A percentile compares a stretch with the other conserved stretches of the same genome.
These are phyloP conservation scores for Beauveria varroae DNA, from an alignment of 2,329 filamentous ascomycete species.

Conservation along the genomic window DNA sequence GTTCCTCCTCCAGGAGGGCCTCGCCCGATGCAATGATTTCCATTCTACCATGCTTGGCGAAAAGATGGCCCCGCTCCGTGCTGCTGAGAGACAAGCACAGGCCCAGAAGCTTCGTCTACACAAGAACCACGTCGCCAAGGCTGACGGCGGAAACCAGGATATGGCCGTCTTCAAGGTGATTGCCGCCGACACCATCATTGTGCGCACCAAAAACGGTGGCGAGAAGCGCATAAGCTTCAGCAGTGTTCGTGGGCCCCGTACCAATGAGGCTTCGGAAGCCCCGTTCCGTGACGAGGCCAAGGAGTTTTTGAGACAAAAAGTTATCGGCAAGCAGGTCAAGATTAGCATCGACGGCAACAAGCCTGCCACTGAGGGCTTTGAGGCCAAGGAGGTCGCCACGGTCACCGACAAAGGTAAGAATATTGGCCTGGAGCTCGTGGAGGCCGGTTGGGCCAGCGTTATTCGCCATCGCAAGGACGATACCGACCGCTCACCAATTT, in stretches of 20 bases:
- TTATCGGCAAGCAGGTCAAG: conserved; percentile 94
- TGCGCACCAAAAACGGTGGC: conserved; percentile 73
- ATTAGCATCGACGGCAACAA: conserved; percentile 86
- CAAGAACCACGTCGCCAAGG: conserved; percentile 70
- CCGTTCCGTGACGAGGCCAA: conserved; percentile 91
- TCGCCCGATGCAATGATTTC: conserved; percentile 90
- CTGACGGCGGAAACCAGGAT: conserved; percentile 60
- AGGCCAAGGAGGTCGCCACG: conserved; percentile 90
- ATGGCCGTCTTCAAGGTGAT: conserved; percentile 79
- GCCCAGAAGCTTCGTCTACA: conserved; percentile 70
- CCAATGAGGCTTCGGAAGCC: conserved; percentile 75
- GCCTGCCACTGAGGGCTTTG: conserved; percentile 81
- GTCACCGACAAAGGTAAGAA: conserved; percentile 80
- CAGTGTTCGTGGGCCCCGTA: conserved; percentile 89
- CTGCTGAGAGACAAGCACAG: conserved; percentile 81
- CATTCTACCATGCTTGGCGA: conserved; percentile 86
- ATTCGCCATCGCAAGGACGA: conserved; percentile 94
- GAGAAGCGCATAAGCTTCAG: conserved; percentile 91
- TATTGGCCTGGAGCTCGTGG: conserved; percentile 74
- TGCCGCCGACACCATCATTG: conserved; percentile 79
- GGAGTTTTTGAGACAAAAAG: conserved; percentile 85
- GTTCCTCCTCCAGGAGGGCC: conserved; percentile 79
- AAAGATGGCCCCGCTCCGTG: conserved; percentile 78
- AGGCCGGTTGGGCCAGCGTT: conserved; percentile 87
- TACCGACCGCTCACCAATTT: conserved; percentile 86